Base-by-base conservation (phyloP, 2,329 filamentous ascomycete species). In the Hymenoscyphus fraxineus region DNA sequence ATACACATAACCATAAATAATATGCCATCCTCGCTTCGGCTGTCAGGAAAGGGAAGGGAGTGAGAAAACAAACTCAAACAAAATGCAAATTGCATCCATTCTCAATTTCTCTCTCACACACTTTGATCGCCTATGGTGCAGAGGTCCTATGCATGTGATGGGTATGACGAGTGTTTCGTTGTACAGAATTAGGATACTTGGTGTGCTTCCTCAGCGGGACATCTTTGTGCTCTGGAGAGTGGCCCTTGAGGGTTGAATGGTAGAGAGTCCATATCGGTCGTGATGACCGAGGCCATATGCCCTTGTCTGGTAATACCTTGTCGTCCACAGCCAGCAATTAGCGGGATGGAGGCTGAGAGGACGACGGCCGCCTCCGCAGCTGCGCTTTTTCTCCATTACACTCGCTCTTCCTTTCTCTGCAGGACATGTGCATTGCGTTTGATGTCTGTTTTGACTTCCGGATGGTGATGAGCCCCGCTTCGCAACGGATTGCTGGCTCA, bases 271-370 rank as follows among this genome's bases (percentile, higher is more conserved):
- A 56, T 35, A 32, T 35, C 22, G 6, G 22, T 31, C 54, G 13
- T 56, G 27, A 56, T 35, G 54, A 12, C 32, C 27, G 27, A 56
- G 6, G 54, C 27, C 54, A 56, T 56, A 56, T 56, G 54, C 27
- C 54, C 27, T 32, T 56, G 54, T 15, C 13, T 35, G 12, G 54
- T 56, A 22, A 56, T 56, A 56, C 54, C 32, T 56, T 56, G 27
- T 22, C 54, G 12, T 44, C 38, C 19, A 60, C 31, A 27, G 38
- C 15, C 16, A 38, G 19, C 27, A 7, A 47, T 47, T 10, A 38
- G 35, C 22, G 58, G 58, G n/a, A 19, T 32, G 35, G 58, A 41
- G 58, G 38, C 58, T 59, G 38, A 59, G 39, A 59, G 38, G n/a
- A 59, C 19, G 35, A 39, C 58, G 58, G 58, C 38, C 38, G 58